These are phyloP conservation scores for Aaosphaeria arxii DNA, from an alignment of 2,329 filamentous ascomycete species.

Conservation along the genomic window DNA sequence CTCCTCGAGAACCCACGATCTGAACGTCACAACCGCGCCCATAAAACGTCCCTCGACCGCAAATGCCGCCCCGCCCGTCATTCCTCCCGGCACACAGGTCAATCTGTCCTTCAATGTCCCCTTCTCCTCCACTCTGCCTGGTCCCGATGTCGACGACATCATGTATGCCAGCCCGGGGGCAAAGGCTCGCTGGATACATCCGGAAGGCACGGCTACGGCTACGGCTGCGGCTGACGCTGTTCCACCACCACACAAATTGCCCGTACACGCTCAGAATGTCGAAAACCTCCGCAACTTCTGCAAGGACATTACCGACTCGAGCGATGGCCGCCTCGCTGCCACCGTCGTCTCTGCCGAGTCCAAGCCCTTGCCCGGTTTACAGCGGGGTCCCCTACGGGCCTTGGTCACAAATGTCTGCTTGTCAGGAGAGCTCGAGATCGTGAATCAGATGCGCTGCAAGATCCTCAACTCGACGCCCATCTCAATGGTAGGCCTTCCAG, in stretches of 20 bases:
- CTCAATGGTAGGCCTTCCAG: conserved; percentile 67
- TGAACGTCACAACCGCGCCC: conserved; percentile 46
- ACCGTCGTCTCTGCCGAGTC: conserved; percentile 80
- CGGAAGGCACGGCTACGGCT: conserved; percentile 79
- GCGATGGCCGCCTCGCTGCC: conserved; percentile 68
- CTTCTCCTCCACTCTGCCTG: conserved; percentile 86
- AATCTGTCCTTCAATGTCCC: conserved; percentile 97
- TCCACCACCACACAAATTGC: conserved; percentile 75
- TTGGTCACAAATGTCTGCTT: conserved; percentile 81
- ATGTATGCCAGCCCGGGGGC: conserved; percentile 87
- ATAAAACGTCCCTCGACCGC: conserved; percentile 56
- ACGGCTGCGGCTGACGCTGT: conserved; percentile 37
- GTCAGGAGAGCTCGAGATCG: conserved; percentile 80
- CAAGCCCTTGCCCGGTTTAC: conserved; percentile 55
- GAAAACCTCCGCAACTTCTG: conserved; percentile 76
- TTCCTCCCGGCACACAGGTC: conserved; percentile 72
- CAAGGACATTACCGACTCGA: conserved; percentile 70
- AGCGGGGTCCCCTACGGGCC: conserved; percentile 48
- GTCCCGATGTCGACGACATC: conserved; percentile 91
- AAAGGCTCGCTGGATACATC: conserved; percentile 88
- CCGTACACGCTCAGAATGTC: conserved; percentile 87
- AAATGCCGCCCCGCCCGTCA: conserved; percentile 55
- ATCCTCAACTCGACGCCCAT: conserved; percentile 91
- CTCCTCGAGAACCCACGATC: conserved; percentile 53
- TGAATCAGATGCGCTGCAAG: conserved; percentile 84